Evolutionary conservation across 768 basidiomycete species (phyloP), one percentile per base, ranked within the genome.

Genomic region (Cubamyces sp.): DNA sequence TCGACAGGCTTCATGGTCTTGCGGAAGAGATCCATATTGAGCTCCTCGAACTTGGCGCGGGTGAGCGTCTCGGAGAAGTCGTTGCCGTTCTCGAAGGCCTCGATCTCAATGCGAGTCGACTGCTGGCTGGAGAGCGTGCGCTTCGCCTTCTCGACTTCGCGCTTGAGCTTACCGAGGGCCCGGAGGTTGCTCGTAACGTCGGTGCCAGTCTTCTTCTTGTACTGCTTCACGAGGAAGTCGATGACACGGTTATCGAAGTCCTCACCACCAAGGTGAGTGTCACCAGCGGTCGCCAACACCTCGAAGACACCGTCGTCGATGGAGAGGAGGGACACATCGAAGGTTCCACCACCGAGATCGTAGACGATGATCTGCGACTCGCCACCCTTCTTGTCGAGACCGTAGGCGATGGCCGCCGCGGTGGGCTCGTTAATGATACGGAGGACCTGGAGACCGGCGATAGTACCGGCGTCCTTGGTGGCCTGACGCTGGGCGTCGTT

Each of bases 1-100:
- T 98, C 96, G 64, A 98, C 96, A 65, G 96, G 96, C 82, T 96
- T 96, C 93, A 98, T 94, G 37, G 96, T 99, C 86, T 96, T 96
- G 72, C 96, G 85, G 91, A 99, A 99, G 54, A 98, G 87, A 71
- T 99, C 96, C 81, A 97, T 90, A 87, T 96, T 97, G 67, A 98
- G 84, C 76, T 98, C 96, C 77, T 98, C 96, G 74, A 99, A 98
- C 79, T 97, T 98, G 81, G 96, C 96, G 57, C 96, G 88, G 55
- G 96, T 98, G 34, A 98, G 86, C 6, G 92, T 93, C 84, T 98
- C 96, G 37, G 94, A 92, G 72, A 98, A 94, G 81, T 99, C 96
- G 69, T 96, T 96, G 66, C 96, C 96, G 70, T 88, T 86, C 76
- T 96, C 95, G 77, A 98, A 98, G 28, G 86, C 86, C 78, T 99